Conservation (phyloP, 2,329 filamentous ascomycete species). For the Aspergillus fumigatiaffinis region DNA sequence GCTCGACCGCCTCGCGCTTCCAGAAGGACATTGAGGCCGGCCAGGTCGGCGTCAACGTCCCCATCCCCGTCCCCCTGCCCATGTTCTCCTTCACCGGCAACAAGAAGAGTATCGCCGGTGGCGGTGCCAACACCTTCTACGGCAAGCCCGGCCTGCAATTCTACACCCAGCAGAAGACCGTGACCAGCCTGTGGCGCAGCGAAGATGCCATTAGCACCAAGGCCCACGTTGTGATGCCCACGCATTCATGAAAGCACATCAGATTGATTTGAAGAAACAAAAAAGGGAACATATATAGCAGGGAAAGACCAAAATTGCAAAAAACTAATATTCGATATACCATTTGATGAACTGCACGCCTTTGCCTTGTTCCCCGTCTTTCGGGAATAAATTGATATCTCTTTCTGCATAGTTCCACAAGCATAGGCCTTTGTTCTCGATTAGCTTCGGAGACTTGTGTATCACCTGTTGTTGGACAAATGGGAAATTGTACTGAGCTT, state of each 20-base stretch:
- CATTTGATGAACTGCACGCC: neutral
- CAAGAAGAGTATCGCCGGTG: conserved; percentile 89
- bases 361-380: neutral
- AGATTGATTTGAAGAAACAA: neutral
- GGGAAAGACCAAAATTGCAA: neutral
- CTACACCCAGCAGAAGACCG: conserved; percentile 97
- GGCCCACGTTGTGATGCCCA: conserved; percentile 86
- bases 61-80: conserved; percentile 59
- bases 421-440: neutral
- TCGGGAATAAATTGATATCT: neutral
- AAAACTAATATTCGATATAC: neutral
- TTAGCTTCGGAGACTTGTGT: neutral
- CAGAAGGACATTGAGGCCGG: conserved; percentile 64
- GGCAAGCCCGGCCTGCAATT: conserved; percentile 89
- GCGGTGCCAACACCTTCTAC: conserved; percentile 91
- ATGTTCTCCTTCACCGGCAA: conserved; percentile 65
- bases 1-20: conserved; percentile 58
- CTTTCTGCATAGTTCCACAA: neutral
- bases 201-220: conserved; percentile 81
- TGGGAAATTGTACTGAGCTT: neutral
- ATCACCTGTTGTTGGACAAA: neutral
- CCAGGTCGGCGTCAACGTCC: conserved; percentile 64
- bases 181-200: conserved; percentile 84
- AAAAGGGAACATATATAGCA: neutral
- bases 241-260: conserved; percentile 41